Conservation (phyloP, 1,284 basidiomycete genomes). For the Golubevia sp. region DNA sequence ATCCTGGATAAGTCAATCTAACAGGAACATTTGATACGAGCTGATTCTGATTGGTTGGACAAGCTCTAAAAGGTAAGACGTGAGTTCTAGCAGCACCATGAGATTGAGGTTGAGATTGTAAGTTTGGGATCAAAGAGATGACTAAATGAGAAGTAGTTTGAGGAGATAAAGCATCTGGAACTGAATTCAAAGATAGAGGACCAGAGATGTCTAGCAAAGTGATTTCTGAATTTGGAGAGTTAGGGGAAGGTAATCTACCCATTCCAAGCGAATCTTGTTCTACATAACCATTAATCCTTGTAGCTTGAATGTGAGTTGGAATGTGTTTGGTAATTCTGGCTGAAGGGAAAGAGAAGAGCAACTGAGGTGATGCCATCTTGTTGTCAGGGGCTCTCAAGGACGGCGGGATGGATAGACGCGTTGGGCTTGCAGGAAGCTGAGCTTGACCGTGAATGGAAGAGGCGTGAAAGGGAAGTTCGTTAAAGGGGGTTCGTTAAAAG, state of each 20-base stretch:
- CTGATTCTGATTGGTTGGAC: slow-evolving; percentile 13
- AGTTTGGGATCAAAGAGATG: slow-evolving; percentile 10
- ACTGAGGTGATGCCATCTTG: not conserved
- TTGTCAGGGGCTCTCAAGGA: slow-evolving; percentile 13
- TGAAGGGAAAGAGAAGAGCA: slow-evolving; percentile 26
- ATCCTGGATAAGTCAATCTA: slow-evolving; percentile 19
- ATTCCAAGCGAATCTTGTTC: slow-evolving; percentile 18
- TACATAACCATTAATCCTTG: slow-evolving; percentile 20
- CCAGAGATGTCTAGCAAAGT: slow-evolving; percentile 20
- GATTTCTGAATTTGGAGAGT: slow-evolving; percentile 24
- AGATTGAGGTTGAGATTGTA: slow-evolving; percentile 27
- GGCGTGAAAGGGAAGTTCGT: too few relatives aligned
- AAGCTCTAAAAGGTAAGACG: slow-evolving; percentile 10
- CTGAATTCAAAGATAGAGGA: slow-evolving; percentile 11
- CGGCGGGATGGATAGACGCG: too few relatives aligned
- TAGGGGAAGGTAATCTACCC: slow-evolving; percentile 16
- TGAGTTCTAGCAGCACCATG: slow-evolving; percentile 1
- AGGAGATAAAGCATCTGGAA: slow-evolving; percentile 12
- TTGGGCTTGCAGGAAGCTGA: too few relatives aligned
- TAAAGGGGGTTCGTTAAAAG: too few relatives aligned
- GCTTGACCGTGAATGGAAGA: too few relatives aligned
- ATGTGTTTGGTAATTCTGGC: slow-evolving; percentile 31
- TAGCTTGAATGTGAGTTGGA: slow-evolving; percentile 15
- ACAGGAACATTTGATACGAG: slow-evolving; percentile 21
- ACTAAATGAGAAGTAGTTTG: not conserved